Percentiles rank a stretch among this genome's conserved stretches.
These are phyloP conservation scores for Cocos nucifera DNA, from an alignment of 176 grass and related monocot genomes.

Conservation along the genomic window DNA sequence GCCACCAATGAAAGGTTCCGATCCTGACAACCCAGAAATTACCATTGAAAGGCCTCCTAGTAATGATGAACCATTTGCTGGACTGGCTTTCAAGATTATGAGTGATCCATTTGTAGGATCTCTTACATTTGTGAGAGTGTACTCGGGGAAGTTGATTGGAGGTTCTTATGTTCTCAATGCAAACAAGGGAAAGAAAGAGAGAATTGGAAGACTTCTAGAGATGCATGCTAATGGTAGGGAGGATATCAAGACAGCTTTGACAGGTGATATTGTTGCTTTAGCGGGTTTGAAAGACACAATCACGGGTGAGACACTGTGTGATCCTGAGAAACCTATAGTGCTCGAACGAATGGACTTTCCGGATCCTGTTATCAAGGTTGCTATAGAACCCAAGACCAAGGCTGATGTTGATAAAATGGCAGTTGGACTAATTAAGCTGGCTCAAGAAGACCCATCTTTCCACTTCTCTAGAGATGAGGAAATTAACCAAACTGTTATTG, in stretches of 20 bases:
- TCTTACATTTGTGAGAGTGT: constrained; percentile 90
- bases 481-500: constrained; percentile 98
- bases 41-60: constrained; percentile 48
- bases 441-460: constrained; percentile 94
- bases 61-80: constrained; percentile 85
- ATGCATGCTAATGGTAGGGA: constrained; percentile 99
- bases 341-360: constrained; percentile 99
- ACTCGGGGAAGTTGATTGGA: constrained; percentile 68
- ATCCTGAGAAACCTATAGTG: constrained; percentile 68
- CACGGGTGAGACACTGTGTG: constrained; percentile 86
- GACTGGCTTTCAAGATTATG: constrained; percentile 99
- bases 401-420: constrained; percentile 98
- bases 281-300: constrained; percentile 95
- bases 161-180: constrained; percentile 93
- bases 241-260: constrained; percentile 60
- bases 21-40: constrained; percentile 66
- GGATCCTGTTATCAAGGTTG: constrained; percentile 98
- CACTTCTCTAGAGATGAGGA: constrained; percentile 99
- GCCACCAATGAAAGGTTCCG: constrained; percentile 86
- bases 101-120: constrained; percentile 89
- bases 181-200: constrained; percentile 97
- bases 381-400: constrained; percentile 97
- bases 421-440: constrained; percentile 76
- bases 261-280: constrained; percentile 93
- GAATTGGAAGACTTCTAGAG: constrained; percentile 88